Percentiles rank a stretch among this genome's conserved stretches.
Conservation (phyloP, 2,329 filamentous ascomycete genomes). For the Hawksworthiomyces lignivorus region DNA sequence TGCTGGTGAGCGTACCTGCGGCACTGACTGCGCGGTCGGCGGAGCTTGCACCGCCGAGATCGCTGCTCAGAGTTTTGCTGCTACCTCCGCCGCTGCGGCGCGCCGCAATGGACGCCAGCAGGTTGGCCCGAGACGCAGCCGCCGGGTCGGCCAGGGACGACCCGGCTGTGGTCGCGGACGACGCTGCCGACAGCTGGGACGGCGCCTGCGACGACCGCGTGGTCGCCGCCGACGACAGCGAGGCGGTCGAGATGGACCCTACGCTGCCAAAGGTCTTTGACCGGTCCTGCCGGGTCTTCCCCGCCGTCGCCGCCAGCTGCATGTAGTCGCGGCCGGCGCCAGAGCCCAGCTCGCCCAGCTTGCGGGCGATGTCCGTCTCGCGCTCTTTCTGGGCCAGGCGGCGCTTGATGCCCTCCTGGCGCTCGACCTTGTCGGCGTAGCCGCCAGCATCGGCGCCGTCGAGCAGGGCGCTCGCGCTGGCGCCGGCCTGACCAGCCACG, state of each 20-base stretch:
- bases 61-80: too few relatives aligned
- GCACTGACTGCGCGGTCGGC: conserved; percentile 28
- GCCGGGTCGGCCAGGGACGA: conserved; percentile 14
- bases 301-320: conserved; percentile 31
- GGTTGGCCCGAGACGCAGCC: conserved; percentile 11
- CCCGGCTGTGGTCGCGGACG: conserved; percentile 7
- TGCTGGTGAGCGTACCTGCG: too few relatives aligned
- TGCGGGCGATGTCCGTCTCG: conserved; percentile 64
- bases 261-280: too few relatives aligned
- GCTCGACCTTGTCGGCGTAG: conserved; percentile 50
- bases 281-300: too few relatives aligned
- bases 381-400: conserved; percentile 60
- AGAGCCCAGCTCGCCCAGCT: conserved; percentile 55
- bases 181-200: conserved; percentile 3
- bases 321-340: conserved; percentile 68
- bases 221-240: neutral
- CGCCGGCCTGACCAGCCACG: conserved; percentile 27
- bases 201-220: neutral
- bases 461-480: conserved; percentile 48
- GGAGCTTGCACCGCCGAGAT: conserved; percentile 35
- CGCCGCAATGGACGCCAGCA: conserved; percentile 11
- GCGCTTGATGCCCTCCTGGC: conserved; percentile 58
- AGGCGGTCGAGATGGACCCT: neutral
- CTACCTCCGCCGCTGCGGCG: conserved; percentile 1
- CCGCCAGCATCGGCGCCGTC: conserved; percentile 44